Percentiles rank a stretch among this genome's conserved stretches.
Evolutionary conservation across 768 basidiomycete species (phyloP).

Genomic region (Trametes elegans): DNA sequence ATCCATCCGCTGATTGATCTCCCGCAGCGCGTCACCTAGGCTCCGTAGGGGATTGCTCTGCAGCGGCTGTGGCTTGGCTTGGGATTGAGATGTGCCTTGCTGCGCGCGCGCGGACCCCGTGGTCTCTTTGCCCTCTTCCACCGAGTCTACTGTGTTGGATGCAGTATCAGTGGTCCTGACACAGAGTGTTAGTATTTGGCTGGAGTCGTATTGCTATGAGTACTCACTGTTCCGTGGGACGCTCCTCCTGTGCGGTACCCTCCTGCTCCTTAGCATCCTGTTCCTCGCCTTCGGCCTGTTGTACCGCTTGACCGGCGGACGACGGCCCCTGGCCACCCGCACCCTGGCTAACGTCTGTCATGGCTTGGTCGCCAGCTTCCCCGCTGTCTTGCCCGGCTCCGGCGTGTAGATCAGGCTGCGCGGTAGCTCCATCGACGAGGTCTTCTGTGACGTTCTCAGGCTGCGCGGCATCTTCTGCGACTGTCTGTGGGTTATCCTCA

Average conservation of each 20-base stretch:
- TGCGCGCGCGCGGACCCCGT: constrained; percentile 11
- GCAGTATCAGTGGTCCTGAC: constrained; percentile 3
- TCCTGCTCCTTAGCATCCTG: neutral
- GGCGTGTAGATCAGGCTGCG: constrained; percentile 38
- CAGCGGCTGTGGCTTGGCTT: constrained; percentile 30
- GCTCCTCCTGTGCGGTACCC: neutral
- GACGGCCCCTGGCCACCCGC: constrained; percentile 4
- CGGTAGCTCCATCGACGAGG: constrained; percentile 32
- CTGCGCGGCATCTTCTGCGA: constrained; percentile 35
- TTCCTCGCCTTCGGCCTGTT: neutral
- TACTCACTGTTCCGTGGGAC: constrained; percentile 6
- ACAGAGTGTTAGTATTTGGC: neutral
- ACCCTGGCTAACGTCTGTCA: constrained; percentile 12
- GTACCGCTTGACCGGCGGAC: constrained; percentile 1
- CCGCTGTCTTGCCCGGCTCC: constrained; percentile 27
- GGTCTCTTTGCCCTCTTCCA: constrained; percentile 13
- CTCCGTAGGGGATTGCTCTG: constrained; percentile 64
- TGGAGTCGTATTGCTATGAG: neutral
- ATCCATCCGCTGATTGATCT: constrained; percentile 80
- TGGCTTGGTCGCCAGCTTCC: constrained; percentile 8
- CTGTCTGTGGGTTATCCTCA: constrained; percentile 29
- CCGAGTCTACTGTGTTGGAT: neutral
- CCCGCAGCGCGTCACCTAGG: constrained; percentile 79
- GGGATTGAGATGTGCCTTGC: constrained; percentile 17
- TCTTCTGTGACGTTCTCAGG: constrained; percentile 47